These are phyloP conservation scores for Lactarius vividus DNA, from an alignment of 768 basidiomycete genomes.

Conservation along the genomic window DNA sequence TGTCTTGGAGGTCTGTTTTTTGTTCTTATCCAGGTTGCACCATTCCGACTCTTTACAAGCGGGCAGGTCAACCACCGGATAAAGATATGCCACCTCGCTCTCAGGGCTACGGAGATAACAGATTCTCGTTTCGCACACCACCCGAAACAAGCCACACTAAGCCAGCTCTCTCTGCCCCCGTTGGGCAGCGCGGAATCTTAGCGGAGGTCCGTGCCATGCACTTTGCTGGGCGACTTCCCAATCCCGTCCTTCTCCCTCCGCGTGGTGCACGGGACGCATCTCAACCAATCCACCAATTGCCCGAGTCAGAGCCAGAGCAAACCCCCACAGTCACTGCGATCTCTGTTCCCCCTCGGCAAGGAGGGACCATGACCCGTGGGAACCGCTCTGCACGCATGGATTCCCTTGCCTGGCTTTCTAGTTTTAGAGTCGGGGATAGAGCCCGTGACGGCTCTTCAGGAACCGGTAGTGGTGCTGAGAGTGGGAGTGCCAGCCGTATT, in stretches of 20 bases:
- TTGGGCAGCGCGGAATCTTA: slow-evolving; percentile 63
- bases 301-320: slow-evolving; percentile 27
- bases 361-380: slow-evolving; percentile 48
- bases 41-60: slow-evolving; percentile 25
- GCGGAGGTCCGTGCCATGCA: slow-evolving; percentile 65
- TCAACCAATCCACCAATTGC: slow-evolving; percentile 11
- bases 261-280: slow-evolving; percentile 3
- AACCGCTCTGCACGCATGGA: slow-evolving; percentile 55
- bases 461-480: slow-evolving; percentile 47
- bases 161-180: slow-evolving; percentile 55
- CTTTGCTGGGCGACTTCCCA: slow-evolving; percentile 30
- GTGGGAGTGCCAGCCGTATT: slow-evolving; percentile 46
- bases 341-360: slow-evolving; percentile 20
- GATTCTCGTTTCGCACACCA: slow-evolving; percentile 55
- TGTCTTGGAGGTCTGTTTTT: slow-evolving; percentile 56
- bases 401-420: slow-evolving; percentile 67
- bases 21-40: neutral
- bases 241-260: slow-evolving; percentile 33
- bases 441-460: slow-evolving; percentile 54
- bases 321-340: slow-evolving; percentile 27
- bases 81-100: slow-evolving; percentile 18
- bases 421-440: slow-evolving; percentile 59
- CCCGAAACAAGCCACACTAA: slow-evolving; percentile 36
- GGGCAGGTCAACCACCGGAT: slow-evolving; percentile 31
- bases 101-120: slow-evolving; percentile 29